These are phyloP conservation scores for Suillus americanus DNA, from an alignment of 768 basidiomycete genomes.

Conservation along the genomic window DNA sequence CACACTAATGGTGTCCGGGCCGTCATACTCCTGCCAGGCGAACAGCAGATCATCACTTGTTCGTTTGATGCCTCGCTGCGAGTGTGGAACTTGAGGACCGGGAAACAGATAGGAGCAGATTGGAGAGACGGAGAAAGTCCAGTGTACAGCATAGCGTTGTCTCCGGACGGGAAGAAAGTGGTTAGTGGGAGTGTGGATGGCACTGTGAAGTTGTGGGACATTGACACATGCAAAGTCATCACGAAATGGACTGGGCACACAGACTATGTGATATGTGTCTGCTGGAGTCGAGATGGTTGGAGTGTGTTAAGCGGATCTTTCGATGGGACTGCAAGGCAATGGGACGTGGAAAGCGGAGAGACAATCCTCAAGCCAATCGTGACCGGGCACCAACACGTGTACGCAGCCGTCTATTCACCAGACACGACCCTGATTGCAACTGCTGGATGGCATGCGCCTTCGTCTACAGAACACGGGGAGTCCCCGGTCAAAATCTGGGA, in stretches of 20 bases:
- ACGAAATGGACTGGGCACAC: not conserved
- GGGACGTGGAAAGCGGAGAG: not conserved
- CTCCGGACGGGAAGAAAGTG: not conserved
- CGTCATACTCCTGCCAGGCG: not conserved
- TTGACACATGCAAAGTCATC: not conserved
- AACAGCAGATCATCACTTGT: not conserved
- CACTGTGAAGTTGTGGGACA: not conserved
- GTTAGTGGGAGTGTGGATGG: not conserved
- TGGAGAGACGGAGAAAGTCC: not conserved
- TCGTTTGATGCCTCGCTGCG: not conserved
- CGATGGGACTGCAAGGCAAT: not conserved
- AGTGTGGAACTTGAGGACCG: not conserved
- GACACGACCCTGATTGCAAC: slow-evolving; percentile 4
- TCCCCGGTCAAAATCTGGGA: no score
- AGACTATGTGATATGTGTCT: not conserved
- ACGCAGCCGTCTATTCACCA: not conserved
- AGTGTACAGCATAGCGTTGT: not conserved
- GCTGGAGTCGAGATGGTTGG: not conserved
- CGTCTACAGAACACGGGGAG: no score
- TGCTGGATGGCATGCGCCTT: no score
- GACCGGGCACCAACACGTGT: not conserved
- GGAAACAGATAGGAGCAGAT: not conserved
- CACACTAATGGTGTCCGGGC: not conserved
- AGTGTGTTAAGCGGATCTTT: not conserved
- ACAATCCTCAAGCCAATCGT: not conserved